These are phyloP conservation scores for Thalia dealbata DNA, from an alignment of 176 grass and related monocot species.

Conservation along the genomic window DNA sequence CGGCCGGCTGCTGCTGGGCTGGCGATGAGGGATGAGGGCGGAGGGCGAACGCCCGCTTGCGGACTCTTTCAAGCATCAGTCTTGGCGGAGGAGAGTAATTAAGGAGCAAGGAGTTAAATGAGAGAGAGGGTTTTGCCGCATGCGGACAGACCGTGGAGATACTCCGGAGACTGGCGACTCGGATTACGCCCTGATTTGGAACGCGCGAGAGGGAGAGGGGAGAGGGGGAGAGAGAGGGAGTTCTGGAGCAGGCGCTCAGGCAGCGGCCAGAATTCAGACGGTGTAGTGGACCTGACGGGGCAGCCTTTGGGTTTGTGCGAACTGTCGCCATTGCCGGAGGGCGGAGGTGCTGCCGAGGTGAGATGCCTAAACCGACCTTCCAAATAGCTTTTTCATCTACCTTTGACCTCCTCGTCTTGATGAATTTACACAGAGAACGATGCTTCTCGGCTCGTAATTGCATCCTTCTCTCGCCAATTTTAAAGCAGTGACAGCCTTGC, in stretches of 20 bases:
- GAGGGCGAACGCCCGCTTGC: neutral
- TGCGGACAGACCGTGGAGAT: neutral
- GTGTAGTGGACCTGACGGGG: neutral
- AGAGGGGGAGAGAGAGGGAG: neutral
- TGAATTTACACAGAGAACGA: neutral
- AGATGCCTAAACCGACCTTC: neutral
- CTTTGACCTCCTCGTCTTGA: neutral
- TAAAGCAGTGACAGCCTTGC: neutral
- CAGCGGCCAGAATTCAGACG: neutral
- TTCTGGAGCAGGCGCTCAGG: neutral
- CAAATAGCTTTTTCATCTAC: neutral
- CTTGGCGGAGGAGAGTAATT: too few species aligned
- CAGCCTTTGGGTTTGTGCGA: conserved; percentile 3
- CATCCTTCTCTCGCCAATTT: neutral
- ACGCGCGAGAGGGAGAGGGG: neutral
- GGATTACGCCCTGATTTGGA: neutral
- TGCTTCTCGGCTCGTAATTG: neutral
- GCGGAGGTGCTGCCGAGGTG: neutral
- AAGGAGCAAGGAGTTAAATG: neutral
- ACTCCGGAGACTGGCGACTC: neutral
- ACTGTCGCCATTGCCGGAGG: neutral
- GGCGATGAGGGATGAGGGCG: neutral
- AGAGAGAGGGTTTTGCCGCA: conserved; percentile 1
- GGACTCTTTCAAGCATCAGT: too few species aligned
- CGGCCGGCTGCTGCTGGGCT: too few species aligned